A percentile compares a stretch with the other conserved stretches of the same genome.
Conservation (phyloP, 352 stramenopile genomes). For the Globisporangium recalcitrans region DNA sequence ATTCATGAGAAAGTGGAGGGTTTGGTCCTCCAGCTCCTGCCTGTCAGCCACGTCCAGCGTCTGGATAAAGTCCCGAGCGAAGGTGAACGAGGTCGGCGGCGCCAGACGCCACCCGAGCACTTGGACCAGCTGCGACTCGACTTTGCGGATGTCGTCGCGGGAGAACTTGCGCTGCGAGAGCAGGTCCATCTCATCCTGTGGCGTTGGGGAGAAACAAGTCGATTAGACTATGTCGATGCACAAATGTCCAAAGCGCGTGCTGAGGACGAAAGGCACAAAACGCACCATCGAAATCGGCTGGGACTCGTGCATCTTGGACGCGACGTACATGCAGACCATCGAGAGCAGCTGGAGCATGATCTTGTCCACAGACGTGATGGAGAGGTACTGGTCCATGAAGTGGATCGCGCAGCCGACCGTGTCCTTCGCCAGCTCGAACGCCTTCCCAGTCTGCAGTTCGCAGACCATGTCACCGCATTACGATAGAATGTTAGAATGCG, state of each 20-base stretch:
- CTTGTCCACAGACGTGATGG: constrained; percentile 39
- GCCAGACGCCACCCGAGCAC: constrained; percentile 33
- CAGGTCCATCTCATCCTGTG: constrained; percentile 43
- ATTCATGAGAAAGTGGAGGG: constrained; percentile 29
- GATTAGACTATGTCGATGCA: too few relatives aligned
- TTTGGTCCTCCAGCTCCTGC: constrained; percentile 19
- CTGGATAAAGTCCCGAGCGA: constrained; percentile 36
- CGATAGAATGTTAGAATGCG: too few relatives aligned
- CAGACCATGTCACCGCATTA: not conserved
- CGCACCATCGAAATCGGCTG: constrained; percentile 44
- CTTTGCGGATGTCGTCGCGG: constrained; percentile 28
- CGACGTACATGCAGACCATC: constrained; percentile 44
- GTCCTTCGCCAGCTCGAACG: constrained; percentile 41
- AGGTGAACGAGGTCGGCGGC: constrained; percentile 34
- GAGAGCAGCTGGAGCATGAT: constrained; percentile 49
- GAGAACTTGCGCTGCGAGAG: constrained; percentile 43
- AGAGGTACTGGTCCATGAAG: constrained; percentile 48
- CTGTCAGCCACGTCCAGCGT: constrained; percentile 19
- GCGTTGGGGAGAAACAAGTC: not conserved
- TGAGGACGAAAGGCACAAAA: too few relatives aligned
- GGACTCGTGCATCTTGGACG: constrained; percentile 52
- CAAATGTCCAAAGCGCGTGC: too few relatives aligned
- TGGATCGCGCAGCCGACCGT: constrained; percentile 38
- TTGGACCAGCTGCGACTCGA: constrained; percentile 32
- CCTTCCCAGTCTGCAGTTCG: constrained; percentile 30